Evolutionary conservation across 495 filamentous ascomycete genomes (phyloP).

Genomic region (Penicillium lagena): DNA sequence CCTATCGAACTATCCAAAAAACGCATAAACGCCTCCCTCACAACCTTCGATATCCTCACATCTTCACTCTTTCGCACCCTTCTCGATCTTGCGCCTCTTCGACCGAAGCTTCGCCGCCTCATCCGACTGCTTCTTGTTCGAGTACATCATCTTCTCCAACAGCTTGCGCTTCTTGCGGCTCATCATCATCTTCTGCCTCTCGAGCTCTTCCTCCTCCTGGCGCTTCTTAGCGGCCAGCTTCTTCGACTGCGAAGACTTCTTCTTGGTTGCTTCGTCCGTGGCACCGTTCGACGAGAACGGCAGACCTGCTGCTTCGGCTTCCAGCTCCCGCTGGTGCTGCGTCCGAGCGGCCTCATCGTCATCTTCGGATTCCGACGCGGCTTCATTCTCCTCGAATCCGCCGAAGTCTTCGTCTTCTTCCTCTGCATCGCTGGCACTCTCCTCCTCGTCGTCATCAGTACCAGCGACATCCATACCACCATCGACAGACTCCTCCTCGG

Average conservation of each 20-base stretch:
- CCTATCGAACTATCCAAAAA: slow-evolving; percentile 10
- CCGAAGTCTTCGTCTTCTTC: slow-evolving; percentile 32
- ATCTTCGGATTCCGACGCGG: slow-evolving; percentile 41
- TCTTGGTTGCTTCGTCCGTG: slow-evolving; percentile 38
- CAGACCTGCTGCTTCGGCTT: slow-evolving; percentile 72
- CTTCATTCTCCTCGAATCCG: slow-evolving; percentile 36
- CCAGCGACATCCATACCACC: slow-evolving; percentile 56
- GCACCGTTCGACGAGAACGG: slow-evolving; percentile 35
- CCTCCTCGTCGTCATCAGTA: slow-evolving; percentile 43
- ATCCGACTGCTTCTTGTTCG: slow-evolving; percentile 75
- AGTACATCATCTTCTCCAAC: slow-evolving; percentile 87
- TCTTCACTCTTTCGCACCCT: slow-evolving; percentile 36
- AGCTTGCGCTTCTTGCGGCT: slow-evolving; percentile 86
- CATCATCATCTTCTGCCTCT: slow-evolving; percentile 89
- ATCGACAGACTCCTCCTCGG: slow-evolving; percentile 39
- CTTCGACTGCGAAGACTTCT: slow-evolving; percentile 59
- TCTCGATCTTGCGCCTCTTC: slow-evolving; percentile 88
- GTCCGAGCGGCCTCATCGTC: slow-evolving; percentile 45
- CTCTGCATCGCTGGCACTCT: slow-evolving; percentile 34
- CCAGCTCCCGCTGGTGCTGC: slow-evolving; percentile 79
- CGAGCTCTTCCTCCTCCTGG: slow-evolving; percentile 75
- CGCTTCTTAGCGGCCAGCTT: slow-evolving; percentile 60
- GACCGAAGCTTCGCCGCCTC: slow-evolving; percentile 67
- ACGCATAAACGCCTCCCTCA: slow-evolving; percentile 7
- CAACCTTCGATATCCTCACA: slow-evolving; percentile 5